These are phyloP conservation scores for Globisporangium alternatum DNA, from an alignment of 352 stramenopile genomes.

Conservation along the genomic window DNA sequence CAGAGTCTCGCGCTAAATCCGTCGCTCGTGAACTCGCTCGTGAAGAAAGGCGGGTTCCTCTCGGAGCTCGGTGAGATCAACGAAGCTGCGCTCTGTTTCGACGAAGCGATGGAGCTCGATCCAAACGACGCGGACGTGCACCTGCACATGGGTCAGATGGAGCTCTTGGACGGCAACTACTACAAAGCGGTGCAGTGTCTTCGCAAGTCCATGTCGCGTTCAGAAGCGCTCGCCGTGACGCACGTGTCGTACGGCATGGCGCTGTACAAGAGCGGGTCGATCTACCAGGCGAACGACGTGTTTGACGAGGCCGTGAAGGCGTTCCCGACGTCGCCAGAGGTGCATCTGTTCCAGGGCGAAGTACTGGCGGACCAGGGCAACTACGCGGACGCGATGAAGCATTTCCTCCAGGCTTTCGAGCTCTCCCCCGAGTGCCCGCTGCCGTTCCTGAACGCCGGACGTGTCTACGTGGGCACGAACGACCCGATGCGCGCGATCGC, in stretches of 20 bases:
- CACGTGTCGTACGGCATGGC: slow-evolving; percentile 85
- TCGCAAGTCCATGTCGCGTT: slow-evolving; percentile 69
- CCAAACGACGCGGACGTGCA: slow-evolving; percentile 76
- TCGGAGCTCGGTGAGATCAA: slow-evolving; percentile 68
- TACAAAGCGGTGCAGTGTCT: slow-evolving; percentile 67
- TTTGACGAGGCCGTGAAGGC: slow-evolving; percentile 62
- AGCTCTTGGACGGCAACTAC: slow-evolving; percentile 78
- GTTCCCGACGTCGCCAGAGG: slow-evolving; percentile 72
- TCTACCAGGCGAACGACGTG: slow-evolving; percentile 80
- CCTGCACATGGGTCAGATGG: slow-evolving; percentile 78
- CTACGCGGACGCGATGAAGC: slow-evolving; percentile 77
- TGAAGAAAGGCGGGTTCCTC: slow-evolving; percentile 84
- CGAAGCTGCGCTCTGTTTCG: slow-evolving; percentile 60
- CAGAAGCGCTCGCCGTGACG: slow-evolving; percentile 66
- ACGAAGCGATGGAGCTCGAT: slow-evolving; percentile 63
- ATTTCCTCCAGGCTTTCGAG: slow-evolving; percentile 68
- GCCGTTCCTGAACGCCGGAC: slow-evolving; percentile 80
- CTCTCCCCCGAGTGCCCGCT: slow-evolving; percentile 74
- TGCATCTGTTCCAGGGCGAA: slow-evolving; percentile 82
- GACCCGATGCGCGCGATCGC: slow-evolving; percentile 75
- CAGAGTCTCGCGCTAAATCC: slow-evolving; percentile 55
- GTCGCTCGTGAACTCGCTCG: slow-evolving; percentile 54
- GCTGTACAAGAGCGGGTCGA: slow-evolving; percentile 81
- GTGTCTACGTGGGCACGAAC: slow-evolving; percentile 82
- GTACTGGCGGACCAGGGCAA: slow-evolving; percentile 80